phyloP scores from a whole-genome alignment of 139 green algal genomes.

The Coccomyxa sp. region DNA sequence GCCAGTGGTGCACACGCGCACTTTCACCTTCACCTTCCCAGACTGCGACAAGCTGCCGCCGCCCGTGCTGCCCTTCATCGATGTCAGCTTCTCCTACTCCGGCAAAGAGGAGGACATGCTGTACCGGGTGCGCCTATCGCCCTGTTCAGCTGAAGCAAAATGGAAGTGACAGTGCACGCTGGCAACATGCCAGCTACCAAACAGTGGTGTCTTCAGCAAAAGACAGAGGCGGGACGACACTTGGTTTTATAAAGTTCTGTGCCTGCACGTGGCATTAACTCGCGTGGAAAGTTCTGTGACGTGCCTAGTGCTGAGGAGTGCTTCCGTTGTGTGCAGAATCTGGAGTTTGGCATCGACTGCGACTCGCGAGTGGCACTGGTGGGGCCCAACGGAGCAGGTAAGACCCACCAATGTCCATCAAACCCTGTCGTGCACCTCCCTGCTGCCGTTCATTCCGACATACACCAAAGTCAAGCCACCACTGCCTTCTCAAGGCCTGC shows the following conservation, averaged over 20 bases:
- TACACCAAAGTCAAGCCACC: too few species aligned
- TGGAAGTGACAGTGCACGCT: too few species aligned
- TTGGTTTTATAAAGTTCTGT: too few species aligned
- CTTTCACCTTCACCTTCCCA: slow-evolving; percentile 57
- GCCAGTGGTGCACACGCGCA: slow-evolving; percentile 73
- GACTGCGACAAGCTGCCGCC: slow-evolving; percentile 90
- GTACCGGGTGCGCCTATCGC: slow-evolving; percentile 30
- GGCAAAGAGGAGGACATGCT: slow-evolving; percentile 44
- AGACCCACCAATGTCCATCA: background rate
- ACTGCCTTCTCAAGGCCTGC: too few species aligned
- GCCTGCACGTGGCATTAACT: too few species aligned
- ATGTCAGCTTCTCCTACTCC: slow-evolving; percentile 83
- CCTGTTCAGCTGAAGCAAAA: background rate
- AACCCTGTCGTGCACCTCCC: background rate
- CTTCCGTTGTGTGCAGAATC: slow-evolving; percentile 26
- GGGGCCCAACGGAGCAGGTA: slow-evolving; percentile 71
- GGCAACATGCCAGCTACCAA: too few species aligned
- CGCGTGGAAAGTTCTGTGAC: background rate
- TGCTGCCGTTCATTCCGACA: background rate
- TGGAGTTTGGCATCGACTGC: slow-evolving; percentile 93
- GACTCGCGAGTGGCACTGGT: slow-evolving; percentile 94
- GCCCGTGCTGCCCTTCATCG: slow-evolving; percentile 82
- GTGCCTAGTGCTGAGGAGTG: background rate
- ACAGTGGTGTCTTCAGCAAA: too few species aligned
- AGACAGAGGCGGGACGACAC: too few species aligned